A percentile compares a stretch with the other conserved stretches of the same genome.
Evolutionary conservation across 225 moss, liverwort and hornwort genomes (phyloP).

Genomic region (Pseudoscleropodium purum): DNA sequence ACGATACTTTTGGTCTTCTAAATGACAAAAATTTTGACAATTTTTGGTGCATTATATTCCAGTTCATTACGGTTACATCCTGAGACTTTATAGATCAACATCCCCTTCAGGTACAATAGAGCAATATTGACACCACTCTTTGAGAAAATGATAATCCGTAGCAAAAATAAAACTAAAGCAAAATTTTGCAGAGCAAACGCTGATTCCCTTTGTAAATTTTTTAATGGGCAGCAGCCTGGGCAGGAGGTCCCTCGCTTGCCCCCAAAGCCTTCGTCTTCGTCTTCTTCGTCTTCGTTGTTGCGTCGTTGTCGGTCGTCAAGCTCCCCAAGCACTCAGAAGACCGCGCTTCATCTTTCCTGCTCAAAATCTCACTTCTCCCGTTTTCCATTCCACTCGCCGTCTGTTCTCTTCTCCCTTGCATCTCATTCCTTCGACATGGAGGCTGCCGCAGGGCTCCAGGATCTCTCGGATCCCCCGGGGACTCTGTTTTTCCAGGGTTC

Average conservation of each 20-base stretch:
- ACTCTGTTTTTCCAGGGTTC: slow-evolving; percentile 31
- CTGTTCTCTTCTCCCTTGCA: not conserved
- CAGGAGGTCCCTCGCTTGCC: not conserved
- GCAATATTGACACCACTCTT: not conserved
- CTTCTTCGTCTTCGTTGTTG: not conserved
- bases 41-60: not conserved
- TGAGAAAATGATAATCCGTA: not conserved
- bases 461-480: not conserved
- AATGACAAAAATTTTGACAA: not conserved
- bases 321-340: not conserved
- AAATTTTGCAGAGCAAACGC: not conserved
- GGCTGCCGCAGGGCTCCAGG: not conserved
- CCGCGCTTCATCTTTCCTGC: not conserved
- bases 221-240: not conserved
- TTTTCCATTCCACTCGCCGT: not conserved
- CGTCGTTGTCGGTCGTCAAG: not conserved
- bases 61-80: not conserved
- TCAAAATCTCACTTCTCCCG: not conserved
- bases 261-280: not conserved
- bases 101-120: not conserved
- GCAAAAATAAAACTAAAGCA: not conserved
- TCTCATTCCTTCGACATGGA: not conserved
- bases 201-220: not conserved
- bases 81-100: not conserved
- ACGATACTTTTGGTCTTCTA: not conserved